Conservation (phyloP, 176 grass and related monocot species). For the Zea mays region Zm-B73-REFERENCE-NAM-5.0 NC_050098.1:139303001-139303500, state of each 20-base stretch:
- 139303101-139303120: conserved; percentile 8
- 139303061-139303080: not conserved
- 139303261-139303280: not conserved
- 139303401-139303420: conserved; percentile 7
- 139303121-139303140: not conserved
- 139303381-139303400: conserved; percentile 28
- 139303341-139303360: not conserved
- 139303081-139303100: not conserved
- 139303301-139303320: not conserved
- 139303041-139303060: conserved; percentile 25
- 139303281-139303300: not conserved
- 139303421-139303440: conserved; percentile 4
- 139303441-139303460: conserved; percentile 17
- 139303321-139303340: not conserved
- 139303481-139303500: conserved; percentile 27
- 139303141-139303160: not conserved
- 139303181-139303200: not conserved
- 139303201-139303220: not conserved
- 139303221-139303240: not conserved
- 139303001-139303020: conserved; percentile 40
- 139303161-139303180: not conserved
- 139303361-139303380: conserved; percentile 6
- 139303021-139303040: conserved; percentile 5
- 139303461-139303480: conserved; percentile 8
- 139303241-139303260: not conserved